Conservation (phyloP, 2,329 filamentous ascomycete genomes). For the Botryosphaeria agaves region DNA sequence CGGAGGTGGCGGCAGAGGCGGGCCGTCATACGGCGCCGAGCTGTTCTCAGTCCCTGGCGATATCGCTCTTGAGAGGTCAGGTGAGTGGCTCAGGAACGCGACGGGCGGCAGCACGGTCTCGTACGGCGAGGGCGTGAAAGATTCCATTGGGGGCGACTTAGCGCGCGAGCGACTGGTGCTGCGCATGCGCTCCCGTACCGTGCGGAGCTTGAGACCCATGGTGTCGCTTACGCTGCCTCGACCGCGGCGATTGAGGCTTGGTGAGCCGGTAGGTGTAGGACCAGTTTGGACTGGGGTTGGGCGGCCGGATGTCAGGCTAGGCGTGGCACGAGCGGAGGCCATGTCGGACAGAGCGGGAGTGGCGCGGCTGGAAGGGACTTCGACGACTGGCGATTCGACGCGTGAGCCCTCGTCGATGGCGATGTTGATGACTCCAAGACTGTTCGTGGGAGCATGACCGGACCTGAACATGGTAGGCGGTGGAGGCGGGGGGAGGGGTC, state of each 20-base stretch:
- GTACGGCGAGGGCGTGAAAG: conserved; percentile 18
- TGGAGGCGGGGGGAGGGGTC: conserved; percentile 27
- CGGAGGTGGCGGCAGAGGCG: conserved; percentile 16
- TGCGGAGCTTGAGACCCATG: conserved; percentile 34
- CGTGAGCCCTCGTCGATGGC: conserved; percentile 23
- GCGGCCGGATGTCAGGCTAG: too few species aligned
- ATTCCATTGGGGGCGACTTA: conserved; percentile 25
- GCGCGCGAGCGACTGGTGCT: conserved; percentile 36
- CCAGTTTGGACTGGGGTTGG: conserved; percentile 6
- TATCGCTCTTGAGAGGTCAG: conserved; percentile 6
- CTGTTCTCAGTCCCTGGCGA: conserved; percentile 7
- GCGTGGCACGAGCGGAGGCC: too few species aligned
- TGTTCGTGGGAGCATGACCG: conserved; percentile 3
- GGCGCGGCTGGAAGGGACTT: conserved; percentile 6
- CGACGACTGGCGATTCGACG: conserved; percentile 8
- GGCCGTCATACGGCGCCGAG: conserved; percentile 3
- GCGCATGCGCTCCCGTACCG: conserved; percentile 40
- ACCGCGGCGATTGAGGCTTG: conserved; percentile 31
- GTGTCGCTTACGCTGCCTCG: conserved; percentile 40
- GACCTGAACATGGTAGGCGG: conserved; percentile 14
- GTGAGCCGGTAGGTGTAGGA: conserved; percentile 15
- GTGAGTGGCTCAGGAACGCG: conserved; percentile 5
- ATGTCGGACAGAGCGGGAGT: too few species aligned
- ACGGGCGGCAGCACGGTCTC: conserved; percentile 21
- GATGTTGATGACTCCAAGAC: conserved; percentile 15